Percentiles rank a stretch among this genome's conserved stretches.
phyloP scores from a whole-genome alignment of 768 basidiomycete genomes.

The Tricholomella constricta region DNA sequence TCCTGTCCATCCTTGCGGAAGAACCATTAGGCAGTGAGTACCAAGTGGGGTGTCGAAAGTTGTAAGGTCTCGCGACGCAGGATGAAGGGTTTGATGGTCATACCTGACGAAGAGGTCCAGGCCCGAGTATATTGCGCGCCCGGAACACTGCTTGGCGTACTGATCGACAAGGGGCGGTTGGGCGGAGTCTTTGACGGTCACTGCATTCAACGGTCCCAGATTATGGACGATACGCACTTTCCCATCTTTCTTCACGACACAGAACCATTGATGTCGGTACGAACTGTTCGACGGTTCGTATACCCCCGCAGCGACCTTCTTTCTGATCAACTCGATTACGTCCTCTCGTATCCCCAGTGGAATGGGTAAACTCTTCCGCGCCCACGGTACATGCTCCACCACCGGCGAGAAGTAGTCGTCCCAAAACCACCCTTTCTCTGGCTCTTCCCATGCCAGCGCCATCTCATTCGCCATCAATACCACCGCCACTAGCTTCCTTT shows the following conservation, averaged over 20 bases:
- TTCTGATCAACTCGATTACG: too few relatives aligned
- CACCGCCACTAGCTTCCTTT: background rate
- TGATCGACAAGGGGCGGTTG: too few relatives aligned
- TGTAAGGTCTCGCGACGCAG: conserved; percentile 1
- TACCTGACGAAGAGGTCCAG: too few relatives aligned
- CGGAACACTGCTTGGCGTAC: conserved; percentile 31
- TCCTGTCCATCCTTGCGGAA: conserved; percentile 23
- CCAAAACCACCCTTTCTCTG: conserved; percentile 19
- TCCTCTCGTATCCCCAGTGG: conserved; percentile 28
- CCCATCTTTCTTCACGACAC: conserved; percentile 36
- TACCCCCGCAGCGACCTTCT: conserved; percentile 25
- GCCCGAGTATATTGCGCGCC: too few relatives aligned
- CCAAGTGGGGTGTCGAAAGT: too few relatives aligned
- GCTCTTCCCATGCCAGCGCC: conserved; percentile 32
- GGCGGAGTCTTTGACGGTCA: conserved; percentile 38
- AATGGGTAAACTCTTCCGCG: conserved; percentile 30
- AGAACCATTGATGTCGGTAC: conserved; percentile 41
- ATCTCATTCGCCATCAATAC: conserved; percentile 21
- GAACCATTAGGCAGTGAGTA: conserved; percentile 26
- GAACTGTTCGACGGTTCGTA: conserved; percentile 39
- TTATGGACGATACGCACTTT: conserved; percentile 45
- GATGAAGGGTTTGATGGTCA: conserved; percentile 28
- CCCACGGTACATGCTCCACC: conserved; percentile 37
- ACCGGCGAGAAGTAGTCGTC: conserved; percentile 27
- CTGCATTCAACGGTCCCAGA: conserved; percentile 36